Base-by-base conservation (phyloP, 805 yeast genomes). In the Candida arabinofermentans region DNA sequence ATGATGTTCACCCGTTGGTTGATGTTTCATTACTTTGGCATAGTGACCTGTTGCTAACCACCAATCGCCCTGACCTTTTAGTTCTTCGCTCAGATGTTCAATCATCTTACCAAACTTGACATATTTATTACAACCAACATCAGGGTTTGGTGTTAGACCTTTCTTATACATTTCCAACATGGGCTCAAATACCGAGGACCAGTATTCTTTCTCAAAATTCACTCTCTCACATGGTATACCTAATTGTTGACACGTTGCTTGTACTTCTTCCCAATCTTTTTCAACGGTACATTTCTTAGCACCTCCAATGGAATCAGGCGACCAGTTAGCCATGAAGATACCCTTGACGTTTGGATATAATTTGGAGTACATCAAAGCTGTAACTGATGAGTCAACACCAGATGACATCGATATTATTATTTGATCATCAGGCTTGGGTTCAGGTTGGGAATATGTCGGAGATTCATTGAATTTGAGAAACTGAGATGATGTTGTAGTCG, bases 141-240 rank as follows among this genome's bases (percentile, higher is more conserved):
- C 99, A 1, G 99, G 98, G 53, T 93, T 93, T 0, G 99, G 99
- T 1, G 99, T 93, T 32, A 71, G 53, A 0, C 99, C 99, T 8
- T 48, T 55, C 27, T 70, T 65, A 58, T 90, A 93, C 54, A 70
- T 71, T 3, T 76, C 76, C 18, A 93, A 62, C 97, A 93, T 91
- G 2, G 99, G 98, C 57, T 79, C 83, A 59, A 93, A 93, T 8
- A 93, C 98, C 42, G 84, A 83, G 16, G 71, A 68, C 99, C 99
- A 93, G 62, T 93, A 93, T 41, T 93, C 97, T 48, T 74, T 75
- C 54, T 93, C 98, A 54, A 93, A 85, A 57, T 81, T 85, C 5
- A 89, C 84, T 47, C 91, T 66, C 41, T 80, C 84, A 48, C 90
- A 77, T 0, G 85, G 82, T 12, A 93, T 81, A 4, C 69, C 67